These are phyloP conservation scores for Xylaria castorea DNA, from an alignment of 495 filamentous ascomycete species.

Conservation along the genomic window DNA sequence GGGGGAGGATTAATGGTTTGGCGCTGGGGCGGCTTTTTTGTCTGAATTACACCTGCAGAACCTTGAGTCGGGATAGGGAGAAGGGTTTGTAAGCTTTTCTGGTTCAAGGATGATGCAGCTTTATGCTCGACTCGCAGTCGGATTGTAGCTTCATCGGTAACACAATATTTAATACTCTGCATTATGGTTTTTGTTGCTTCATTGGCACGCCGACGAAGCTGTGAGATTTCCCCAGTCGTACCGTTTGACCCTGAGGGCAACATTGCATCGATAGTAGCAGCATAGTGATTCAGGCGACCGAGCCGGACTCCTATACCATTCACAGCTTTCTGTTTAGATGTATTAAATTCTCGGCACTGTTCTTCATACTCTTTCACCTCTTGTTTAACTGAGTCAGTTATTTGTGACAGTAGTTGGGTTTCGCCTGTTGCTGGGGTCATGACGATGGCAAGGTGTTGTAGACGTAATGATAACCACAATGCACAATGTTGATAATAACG, in stretches of 20 bases:
- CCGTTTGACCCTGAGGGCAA: background rate
- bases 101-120: background rate
- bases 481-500: background rate
- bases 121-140: background rate
- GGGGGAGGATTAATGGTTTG: background rate
- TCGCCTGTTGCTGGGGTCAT: background rate
- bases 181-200: constrained; percentile 4
- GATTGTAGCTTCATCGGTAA: background rate
- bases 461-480: background rate
- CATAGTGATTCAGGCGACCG: background rate
- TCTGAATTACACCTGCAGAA: background rate
- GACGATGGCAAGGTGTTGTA: background rate
- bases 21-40: background rate
- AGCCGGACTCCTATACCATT: background rate
- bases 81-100: no score
- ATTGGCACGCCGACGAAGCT: background rate
- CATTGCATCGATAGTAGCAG: background rate
- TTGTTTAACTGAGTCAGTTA: background rate
- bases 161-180: background rate
- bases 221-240: background rate
- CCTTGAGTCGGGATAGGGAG: background rate
- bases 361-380: background rate
- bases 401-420: background rate
- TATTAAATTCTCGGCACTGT: background rate
- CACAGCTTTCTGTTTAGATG: background rate